Conservation (phyloP, 176 grass and related monocot species). For the Bromus sterilis region DNA sequence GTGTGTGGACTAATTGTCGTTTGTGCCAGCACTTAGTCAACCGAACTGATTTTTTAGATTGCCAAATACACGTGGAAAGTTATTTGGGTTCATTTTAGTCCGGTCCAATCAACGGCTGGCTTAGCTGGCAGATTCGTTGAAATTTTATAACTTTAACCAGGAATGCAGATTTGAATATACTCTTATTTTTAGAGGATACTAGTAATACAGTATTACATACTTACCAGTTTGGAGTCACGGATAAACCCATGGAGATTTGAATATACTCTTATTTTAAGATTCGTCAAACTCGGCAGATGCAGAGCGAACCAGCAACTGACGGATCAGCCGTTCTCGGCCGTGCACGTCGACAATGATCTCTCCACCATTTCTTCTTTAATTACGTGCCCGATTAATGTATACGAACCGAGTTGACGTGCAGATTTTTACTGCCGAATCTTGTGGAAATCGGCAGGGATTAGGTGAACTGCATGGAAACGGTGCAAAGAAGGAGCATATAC, state of each 20-base stretch:
- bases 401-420: neutral
- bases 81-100: neutral
- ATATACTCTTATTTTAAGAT: neutral
- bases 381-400: neutral
- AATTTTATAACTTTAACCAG: no score
- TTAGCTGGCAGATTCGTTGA: neutral
- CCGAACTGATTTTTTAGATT: neutral
- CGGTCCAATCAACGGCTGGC: neutral
- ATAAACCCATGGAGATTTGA: neutral
- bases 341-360: neutral
- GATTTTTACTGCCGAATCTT: neutral
- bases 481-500: neutral
- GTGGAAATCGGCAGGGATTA: neutral
- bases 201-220: no score
- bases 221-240: neutral
- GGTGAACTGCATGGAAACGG: neutral
- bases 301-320: neutral
- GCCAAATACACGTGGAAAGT: neutral
- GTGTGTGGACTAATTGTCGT: neutral
- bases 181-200: neutral
- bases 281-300: neutral
- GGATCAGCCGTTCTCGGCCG: neutral
- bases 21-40: slow-evolving; percentile 1
- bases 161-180: neutral
- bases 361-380: neutral